These are phyloP conservation scores for Pythium guiyangense DNA, from an alignment of 352 stramenopile genomes.

Conservation along the genomic window DNA sequence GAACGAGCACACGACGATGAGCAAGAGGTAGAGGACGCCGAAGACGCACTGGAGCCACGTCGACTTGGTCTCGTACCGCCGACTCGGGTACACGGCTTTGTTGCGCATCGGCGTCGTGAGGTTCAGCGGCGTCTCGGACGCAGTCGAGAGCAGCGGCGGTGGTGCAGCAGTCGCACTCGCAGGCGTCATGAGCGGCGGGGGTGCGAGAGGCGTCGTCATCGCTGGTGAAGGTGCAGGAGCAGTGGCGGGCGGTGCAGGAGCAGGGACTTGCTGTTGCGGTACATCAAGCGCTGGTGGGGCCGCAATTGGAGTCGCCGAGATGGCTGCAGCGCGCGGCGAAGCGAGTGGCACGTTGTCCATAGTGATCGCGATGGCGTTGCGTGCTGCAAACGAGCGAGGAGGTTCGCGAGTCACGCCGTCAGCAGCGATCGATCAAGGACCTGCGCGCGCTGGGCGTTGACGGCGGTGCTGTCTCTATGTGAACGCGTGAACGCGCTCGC, in stretches of 20 bases:
- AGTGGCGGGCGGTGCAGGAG: not conserved
- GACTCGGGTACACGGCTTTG: constrained; percentile 36
- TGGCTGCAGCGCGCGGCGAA: not conserved
- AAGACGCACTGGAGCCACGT: constrained; percentile 37
- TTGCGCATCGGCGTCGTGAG: constrained; percentile 12
- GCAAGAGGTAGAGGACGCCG: constrained; percentile 39
- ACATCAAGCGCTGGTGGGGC: too few species aligned
- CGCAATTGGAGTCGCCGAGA: not conserved
- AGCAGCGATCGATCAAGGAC: not conserved
- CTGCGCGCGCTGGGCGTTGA: not conserved
- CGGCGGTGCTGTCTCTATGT: constrained; percentile 3
- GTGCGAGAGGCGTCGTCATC: constrained; percentile 4
- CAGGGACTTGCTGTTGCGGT: too few species aligned
- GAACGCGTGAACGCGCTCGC: too few species aligned
- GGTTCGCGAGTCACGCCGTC: not conserved
- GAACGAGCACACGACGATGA: constrained; percentile 46
- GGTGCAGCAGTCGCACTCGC: not conserved
- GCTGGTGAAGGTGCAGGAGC: not conserved
- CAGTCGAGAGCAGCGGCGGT: constrained; percentile 5
- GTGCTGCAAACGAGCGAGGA: not conserved
- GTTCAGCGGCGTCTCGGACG: constrained; percentile 14
- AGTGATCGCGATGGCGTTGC: not conserved
- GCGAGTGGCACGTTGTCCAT: not conserved
- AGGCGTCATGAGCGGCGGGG: constrained; percentile 1
- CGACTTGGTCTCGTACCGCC: constrained; percentile 36